Evolutionary conservation across 169 alveolate genomes (phyloP).

Genomic region (Plasmodium malariae): DNA sequence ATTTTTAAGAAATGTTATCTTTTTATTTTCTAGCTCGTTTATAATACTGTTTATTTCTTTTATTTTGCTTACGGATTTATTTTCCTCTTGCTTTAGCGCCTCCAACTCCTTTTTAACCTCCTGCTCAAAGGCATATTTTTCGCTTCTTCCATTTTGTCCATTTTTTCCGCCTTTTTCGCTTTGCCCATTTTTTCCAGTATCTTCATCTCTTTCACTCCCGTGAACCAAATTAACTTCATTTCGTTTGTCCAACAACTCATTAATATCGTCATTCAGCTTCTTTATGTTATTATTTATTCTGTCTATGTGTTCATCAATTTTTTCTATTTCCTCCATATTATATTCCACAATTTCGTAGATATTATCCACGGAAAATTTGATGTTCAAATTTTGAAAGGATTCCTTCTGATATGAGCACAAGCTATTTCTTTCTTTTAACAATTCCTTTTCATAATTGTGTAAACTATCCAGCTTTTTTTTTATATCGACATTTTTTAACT

Average conservation of each 20-base stretch:
- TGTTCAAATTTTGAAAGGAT: conserved; percentile 22
- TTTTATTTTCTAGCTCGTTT: conserved; percentile 6
- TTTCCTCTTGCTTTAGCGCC: conserved; percentile 5
- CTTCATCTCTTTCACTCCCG: conserved; percentile 17
- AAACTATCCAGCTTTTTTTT: conserved; percentile 28
- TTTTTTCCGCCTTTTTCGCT: neutral
- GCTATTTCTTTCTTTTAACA: conserved; percentile 45
- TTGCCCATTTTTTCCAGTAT: neutral
- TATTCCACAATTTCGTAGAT: conserved; percentile 38
- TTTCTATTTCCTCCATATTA: conserved; percentile 22
- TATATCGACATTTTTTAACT: conserved; percentile 24
- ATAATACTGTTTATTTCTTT: neutral
- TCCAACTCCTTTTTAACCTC: conserved; percentile 16
- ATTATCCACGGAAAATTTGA: conserved; percentile 22
- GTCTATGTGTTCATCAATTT: conserved; percentile 33
- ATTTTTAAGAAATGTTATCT: conserved; percentile 7
- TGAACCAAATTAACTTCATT: conserved; percentile 20
- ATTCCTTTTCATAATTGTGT: conserved; percentile 17
- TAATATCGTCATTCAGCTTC: conserved; percentile 57
- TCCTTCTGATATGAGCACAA: conserved; percentile 34
- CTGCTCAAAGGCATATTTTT: neutral
- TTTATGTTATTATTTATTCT: conserved; percentile 59
- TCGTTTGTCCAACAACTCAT: conserved; percentile 42
- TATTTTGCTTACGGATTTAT: neutral
- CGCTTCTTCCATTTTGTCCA: neutral